Evolutionary conservation across 805 yeast genomes (phyloP).

Genomic region (Sporopachydermia lactativora): DNA sequence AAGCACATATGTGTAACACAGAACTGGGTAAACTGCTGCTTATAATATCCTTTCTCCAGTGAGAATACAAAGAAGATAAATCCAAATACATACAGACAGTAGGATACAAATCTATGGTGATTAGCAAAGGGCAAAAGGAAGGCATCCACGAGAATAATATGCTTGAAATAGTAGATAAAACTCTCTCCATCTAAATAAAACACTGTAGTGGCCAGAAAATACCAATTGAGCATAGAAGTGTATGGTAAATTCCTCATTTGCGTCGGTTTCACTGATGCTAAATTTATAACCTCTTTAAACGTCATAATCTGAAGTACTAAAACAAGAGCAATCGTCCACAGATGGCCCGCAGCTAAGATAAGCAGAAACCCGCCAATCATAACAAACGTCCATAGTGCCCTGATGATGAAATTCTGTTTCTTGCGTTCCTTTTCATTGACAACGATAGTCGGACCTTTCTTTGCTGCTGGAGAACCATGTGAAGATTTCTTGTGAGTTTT

Average conservation of each 20-base stretch:
- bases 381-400: constrained; percentile 88
- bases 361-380: constrained; percentile 69
- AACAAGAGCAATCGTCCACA: constrained; percentile 62
- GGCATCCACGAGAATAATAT: constrained; percentile 36
- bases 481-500: too few relatives aligned
- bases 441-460: neutral
- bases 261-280: constrained; percentile 69
- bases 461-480: too few relatives aligned
- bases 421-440: constrained; percentile 44
- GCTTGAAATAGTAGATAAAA: constrained; percentile 51
- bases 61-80: constrained; percentile 84
- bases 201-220: constrained; percentile 73
- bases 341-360: constrained; percentile 71
- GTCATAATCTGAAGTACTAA: constrained; percentile 66
- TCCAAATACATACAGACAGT: constrained; percentile 74
- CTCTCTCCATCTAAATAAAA: constrained; percentile 84
- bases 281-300: constrained; percentile 79
- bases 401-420: constrained; percentile 69
- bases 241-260: constrained; percentile 71
- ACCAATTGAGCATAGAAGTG: constrained; percentile 83
- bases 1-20: constrained; percentile 92
- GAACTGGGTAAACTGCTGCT: constrained; percentile 87
- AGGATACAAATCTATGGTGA: constrained; percentile 76
- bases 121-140: constrained; percentile 43
- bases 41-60: constrained; percentile 75